These are phyloP conservation scores for Linnemannia exigua DNA, from an alignment of 192 early-diverging fungal species.

Conservation along the genomic window DNA sequence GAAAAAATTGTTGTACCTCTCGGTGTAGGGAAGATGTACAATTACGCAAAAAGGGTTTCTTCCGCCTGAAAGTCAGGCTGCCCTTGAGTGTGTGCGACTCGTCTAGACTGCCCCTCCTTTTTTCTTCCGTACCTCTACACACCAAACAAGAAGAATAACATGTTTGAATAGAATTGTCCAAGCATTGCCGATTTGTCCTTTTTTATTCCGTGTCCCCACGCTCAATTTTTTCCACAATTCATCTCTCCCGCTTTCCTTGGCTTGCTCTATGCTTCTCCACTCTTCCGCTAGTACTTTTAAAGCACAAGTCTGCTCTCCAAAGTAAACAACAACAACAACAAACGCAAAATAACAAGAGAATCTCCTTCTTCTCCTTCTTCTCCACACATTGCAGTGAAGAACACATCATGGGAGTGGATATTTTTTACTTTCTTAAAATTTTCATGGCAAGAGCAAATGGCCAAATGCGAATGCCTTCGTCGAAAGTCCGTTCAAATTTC, in stretches of 20 bases:
- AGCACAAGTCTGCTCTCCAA: neutral
- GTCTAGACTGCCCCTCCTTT: neutral
- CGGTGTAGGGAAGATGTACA: too few species aligned
- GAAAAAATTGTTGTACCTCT: too few species aligned
- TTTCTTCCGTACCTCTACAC: neutral
- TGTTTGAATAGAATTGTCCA: neutral
- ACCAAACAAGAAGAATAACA: neutral
- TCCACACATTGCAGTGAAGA: neutral
- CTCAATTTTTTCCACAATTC: neutral
- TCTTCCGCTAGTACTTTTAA: constrained; percentile 6
- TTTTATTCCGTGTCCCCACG: neutral
- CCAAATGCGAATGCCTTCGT: neutral
- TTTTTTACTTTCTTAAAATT: neutral
- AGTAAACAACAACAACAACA: neutral
- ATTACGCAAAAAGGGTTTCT: too few species aligned
- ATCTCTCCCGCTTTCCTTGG: neutral
- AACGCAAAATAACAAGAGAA: neutral
- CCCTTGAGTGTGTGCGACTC: too few species aligned
- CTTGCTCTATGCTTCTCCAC: neutral
- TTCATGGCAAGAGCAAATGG: neutral
- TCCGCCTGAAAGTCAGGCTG: too few species aligned
- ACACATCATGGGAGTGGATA: neutral
- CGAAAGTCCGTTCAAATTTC: neutral
- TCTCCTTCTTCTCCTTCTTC: neutral
- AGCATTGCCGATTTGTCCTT: neutral